phyloP scores from a whole-genome alignment of 116 monocot genomes.

The Phalaenopsis hybrid region DNA sequence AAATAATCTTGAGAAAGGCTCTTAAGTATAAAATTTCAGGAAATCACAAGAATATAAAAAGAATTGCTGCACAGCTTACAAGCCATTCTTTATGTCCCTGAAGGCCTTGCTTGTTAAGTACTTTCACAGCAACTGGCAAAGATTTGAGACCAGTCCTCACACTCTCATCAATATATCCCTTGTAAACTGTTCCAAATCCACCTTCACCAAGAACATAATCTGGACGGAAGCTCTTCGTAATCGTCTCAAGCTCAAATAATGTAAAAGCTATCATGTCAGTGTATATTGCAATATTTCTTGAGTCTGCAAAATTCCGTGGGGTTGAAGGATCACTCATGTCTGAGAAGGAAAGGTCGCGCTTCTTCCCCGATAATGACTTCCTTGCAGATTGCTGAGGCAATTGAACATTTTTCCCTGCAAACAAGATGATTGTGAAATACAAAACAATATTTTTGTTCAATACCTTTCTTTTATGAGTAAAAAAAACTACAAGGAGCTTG shows the following conservation, averaged over 20 bases:
- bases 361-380: conserved; percentile 42
- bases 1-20: neutral
- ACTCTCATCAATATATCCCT: conserved; percentile 93
- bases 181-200: conserved; percentile 90
- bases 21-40: too few relatives aligned
- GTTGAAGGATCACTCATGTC: conserved; percentile 56
- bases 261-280: conserved; percentile 79
- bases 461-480: neutral
- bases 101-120: conserved; percentile 82
- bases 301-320: conserved; percentile 55
- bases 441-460: neutral
- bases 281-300: conserved; percentile 73
- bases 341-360: conserved; percentile 53
- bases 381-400: conserved; percentile 42
- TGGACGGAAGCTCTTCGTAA: conserved; percentile 82
- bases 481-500: neutral
- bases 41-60: too few relatives aligned
- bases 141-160: conserved; percentile 80
- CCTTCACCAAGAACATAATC: conserved; percentile 95
- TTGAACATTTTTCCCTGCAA: conserved; percentile 70
- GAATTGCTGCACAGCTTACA: conserved; percentile 32
- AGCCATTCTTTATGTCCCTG: conserved; percentile 97
- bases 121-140: conserved; percentile 89
- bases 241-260: conserved; percentile 77
- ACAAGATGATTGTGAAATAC: conserved; percentile 1